Evolutionary conservation across 1,284 basidiomycete genomes (phyloP), one percentile per base, ranked within the genome.

Genomic region (Ustilago trichophora): DNA sequence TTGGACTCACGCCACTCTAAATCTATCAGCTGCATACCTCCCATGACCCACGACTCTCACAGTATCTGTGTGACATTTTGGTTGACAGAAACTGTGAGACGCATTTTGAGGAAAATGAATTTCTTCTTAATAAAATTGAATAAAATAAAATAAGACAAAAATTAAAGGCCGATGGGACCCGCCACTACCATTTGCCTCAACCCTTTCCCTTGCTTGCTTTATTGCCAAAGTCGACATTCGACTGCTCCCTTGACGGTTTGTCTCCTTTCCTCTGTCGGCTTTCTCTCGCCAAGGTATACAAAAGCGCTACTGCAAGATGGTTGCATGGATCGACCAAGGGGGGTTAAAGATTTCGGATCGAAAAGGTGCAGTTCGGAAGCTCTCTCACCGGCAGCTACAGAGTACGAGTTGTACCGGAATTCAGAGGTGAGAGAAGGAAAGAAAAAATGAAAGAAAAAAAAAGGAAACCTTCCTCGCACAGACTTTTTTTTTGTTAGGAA

Each of bases 281-380:
- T n/a, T n/a, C n/a, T n/a, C n/a, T n/a, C n/a, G n/a, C n/a, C n/a
- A n/a, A n/a, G n/a, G n/a, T n/a, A n/a, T n/a, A n/a, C n/a, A n/a
- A 22, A 16, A 4, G n/a, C 15, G 22, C 24, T 7, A 40, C 24
- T 13, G 22, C 16, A 19, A 40, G 24, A 40, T 12, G 35, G 15
- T 40, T 40, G 37, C 24, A 26, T 40, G 19, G 37, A 42, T n/a
- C n/a, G n/a, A n/a, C n/a, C n/a, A 26, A n/a, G 16, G 27, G 13
- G 8, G 40, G n/a, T n/a, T 6, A 16, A 21, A 8, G 10, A 3
- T 19, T 16, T 42, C 40, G 40, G 27, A 42, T 42, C 27, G 27
- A 31, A 26, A n/a, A 10, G 40, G 13, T 33, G 42, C 42, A 33
- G 27, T 29, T 44, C 42, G 42, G 42, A 44, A 32, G 31, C 42